Conservation (phyloP, 2,329 filamentous ascomycete genomes). For the Sporothrix variecibatus region DNA sequence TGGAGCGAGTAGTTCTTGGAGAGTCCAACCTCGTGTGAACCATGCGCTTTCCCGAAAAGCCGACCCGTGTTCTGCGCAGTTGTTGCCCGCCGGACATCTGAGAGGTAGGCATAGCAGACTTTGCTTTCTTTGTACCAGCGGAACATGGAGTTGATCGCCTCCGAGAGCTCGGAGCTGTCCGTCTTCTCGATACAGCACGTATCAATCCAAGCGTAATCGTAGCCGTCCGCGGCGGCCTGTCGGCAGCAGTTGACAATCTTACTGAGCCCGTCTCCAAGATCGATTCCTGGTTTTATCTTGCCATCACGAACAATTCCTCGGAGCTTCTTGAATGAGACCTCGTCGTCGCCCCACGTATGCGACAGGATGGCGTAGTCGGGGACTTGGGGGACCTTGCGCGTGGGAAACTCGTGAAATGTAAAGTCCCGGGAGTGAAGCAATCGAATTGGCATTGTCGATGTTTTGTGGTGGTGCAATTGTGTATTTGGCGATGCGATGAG, state of each 20-base stretch:
- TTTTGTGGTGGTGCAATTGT: not conserved
- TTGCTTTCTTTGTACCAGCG: constrained; percentile 14
- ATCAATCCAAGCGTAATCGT: constrained; percentile 21
- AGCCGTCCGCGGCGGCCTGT: not conserved
- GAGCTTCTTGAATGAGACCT: constrained; percentile 29
- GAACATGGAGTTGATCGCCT: constrained; percentile 27
- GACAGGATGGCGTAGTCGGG: constrained; percentile 33
- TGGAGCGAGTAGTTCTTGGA: constrained; percentile 65
- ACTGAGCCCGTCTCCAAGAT: constrained; percentile 44
- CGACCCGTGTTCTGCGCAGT: not conserved
- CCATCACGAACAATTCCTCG: constrained; percentile 33
- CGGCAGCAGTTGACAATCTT: constrained; percentile 7
- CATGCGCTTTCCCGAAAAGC: constrained; percentile 32
- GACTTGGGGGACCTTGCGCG: not conserved
- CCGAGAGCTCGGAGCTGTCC: not conserved
- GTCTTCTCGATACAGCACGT: constrained; percentile 26
- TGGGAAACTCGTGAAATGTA: constrained; percentile 2
- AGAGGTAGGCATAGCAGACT: constrained; percentile 17
- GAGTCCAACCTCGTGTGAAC: constrained; percentile 55
- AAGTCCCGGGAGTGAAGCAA: constrained; percentile 5
- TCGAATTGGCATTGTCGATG: constrained; percentile 16
- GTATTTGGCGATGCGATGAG: not conserved
- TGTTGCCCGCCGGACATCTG: not conserved
- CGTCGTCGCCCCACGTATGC: constrained; percentile 29
- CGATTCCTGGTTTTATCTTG: constrained; percentile 35